Base-by-base conservation (phyloP, 306 rosid genomes). In the Cicer bijugum region DNA sequence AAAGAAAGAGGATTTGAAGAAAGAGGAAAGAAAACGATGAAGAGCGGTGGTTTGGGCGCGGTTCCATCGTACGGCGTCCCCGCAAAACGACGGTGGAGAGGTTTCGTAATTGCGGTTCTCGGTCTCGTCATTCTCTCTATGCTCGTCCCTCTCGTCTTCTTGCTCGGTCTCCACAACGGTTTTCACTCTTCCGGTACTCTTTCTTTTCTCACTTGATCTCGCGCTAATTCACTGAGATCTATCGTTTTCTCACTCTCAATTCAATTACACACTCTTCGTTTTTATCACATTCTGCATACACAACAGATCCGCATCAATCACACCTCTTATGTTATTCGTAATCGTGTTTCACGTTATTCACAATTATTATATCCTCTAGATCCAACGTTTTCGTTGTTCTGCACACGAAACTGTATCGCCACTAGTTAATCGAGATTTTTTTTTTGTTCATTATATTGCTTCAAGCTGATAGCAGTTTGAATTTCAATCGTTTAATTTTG, bases 101-200 rank as follows among this genome's bases (percentile, higher is more conserved):
- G 97, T 12, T 77, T 91, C 53, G 97, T 86, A 39, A 84, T 94
- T 74, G 98, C 90, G 69, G 98, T 94, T 4, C 85, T 91, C 44
- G 96, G 91, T 56, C 92, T 94, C 42, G 97, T 94, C 73, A 55
- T 94, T 56, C 97, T 94, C 61, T 94, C 98, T 60, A 89, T 91
- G 97, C 97, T 94, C 55, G 98, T 94, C 35, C 98, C 98, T 45
- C 97, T 94, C 72, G 90, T 85, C 73, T 94, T 94, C 74, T 74
- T 94, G 83, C 97, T 94, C 72, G 98, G 98, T 42, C 88, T 91
- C 40, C 96, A 94, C 82, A 91, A 89, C 79, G 92, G 97, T 75
- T 91, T 94, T 78, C 96, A 89, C 82, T 78, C 92, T 82, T 43
- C 98, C 1, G 96, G 96, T 89, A 80, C 59, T 47, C 9, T 37